Percentiles rank a stretch among this genome's conserved stretches.
Conservation (phyloP, 1,139 yeast genomes). For the Geotrichum phurueaensis region DNA sequence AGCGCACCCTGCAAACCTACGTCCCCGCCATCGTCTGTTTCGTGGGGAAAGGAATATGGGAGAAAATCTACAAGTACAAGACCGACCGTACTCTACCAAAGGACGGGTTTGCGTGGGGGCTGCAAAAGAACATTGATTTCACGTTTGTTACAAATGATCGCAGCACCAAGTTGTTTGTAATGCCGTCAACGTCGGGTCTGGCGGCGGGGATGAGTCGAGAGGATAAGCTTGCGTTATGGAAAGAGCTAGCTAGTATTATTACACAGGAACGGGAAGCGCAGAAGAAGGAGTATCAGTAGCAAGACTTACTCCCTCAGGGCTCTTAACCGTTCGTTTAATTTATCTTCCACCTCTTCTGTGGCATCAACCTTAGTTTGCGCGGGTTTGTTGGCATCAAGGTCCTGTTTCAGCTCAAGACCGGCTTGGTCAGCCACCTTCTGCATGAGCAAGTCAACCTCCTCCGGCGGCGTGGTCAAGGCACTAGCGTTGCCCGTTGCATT, state of each 20-base stretch:
- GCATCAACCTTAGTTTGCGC: conserved; percentile 42
- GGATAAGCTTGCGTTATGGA: conserved; percentile 50
- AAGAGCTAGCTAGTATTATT: conserved; percentile 18
- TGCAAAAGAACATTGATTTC: conserved; percentile 32
- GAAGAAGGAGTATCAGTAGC: not conserved
- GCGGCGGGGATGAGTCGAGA: conserved; percentile 49
- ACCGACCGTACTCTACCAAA: conserved; percentile 25
- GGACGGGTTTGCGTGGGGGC: conserved; percentile 47
- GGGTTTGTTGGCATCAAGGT: conserved; percentile 47
- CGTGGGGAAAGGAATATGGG: conserved; percentile 81
- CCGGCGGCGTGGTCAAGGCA: conserved; percentile 88
- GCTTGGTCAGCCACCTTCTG: conserved; percentile 97
- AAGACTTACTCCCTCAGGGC: conserved; percentile 52
- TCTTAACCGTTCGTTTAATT: conserved; percentile 76
- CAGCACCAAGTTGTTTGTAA: conserved; percentile 43
- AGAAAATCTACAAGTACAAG: conserved; percentile 43
- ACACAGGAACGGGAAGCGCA: not conserved
- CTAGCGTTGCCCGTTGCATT: conserved; percentile 82
- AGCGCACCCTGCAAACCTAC: conserved; percentile 41
- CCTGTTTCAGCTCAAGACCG: conserved; percentile 87
- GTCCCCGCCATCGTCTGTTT: conserved; percentile 47
- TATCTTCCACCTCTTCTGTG: conserved; percentile 79
- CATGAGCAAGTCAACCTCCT: conserved; percentile 87
- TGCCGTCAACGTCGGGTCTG: conserved; percentile 75
- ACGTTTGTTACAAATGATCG: conserved; percentile 21